Conservation (phyloP, 345 rosid genomes). For the Sisymbrium irio region DNA sequence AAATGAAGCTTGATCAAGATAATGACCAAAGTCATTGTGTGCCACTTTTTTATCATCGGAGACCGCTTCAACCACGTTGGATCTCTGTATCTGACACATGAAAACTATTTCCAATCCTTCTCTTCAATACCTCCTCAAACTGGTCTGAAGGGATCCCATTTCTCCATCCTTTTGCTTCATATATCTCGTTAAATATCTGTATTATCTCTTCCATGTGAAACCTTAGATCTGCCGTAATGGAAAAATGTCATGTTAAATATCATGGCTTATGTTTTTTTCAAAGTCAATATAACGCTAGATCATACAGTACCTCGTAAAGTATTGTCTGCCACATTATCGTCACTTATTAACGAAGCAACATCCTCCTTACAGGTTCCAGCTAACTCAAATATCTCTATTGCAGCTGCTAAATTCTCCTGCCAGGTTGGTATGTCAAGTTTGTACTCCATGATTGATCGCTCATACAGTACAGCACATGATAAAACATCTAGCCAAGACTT, state of each 20-base stretch:
- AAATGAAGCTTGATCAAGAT: slow-evolving; percentile 26
- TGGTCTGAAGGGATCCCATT: slow-evolving; percentile 58
- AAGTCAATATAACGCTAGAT: background rate
- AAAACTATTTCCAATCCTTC: slow-evolving; percentile 52
- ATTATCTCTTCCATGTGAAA: slow-evolving; percentile 68
- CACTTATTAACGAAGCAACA: slow-evolving; percentile 54
- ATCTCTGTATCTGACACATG: slow-evolving; percentile 46
- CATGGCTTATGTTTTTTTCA: background rate
- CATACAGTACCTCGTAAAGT: slow-evolving; percentile 55
- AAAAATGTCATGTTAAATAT: background rate
- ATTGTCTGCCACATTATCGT: slow-evolving; percentile 53
- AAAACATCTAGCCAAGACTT: slow-evolving; percentile 71
- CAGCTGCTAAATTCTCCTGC: slow-evolving; percentile 72
- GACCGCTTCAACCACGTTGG: slow-evolving; percentile 21
- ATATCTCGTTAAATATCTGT: slow-evolving; percentile 78
- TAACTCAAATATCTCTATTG: slow-evolving; percentile 72
- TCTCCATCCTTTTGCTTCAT: slow-evolving; percentile 63
- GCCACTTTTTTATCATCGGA: background rate
- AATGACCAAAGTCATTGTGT: slow-evolving; percentile 17
- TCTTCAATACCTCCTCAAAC: slow-evolving; percentile 63
- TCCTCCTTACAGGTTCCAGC: slow-evolving; percentile 71
- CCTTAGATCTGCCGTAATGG: slow-evolving; percentile 51
- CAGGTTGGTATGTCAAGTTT: slow-evolving; percentile 68
- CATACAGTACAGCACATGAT: slow-evolving; percentile 83
- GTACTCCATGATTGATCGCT: slow-evolving; percentile 80